Percentiles rank a stretch among this genome's conserved stretches.
These are phyloP conservation scores for Discostella pseudostelligera DNA, from an alignment of 108 stramenopile species.

Conservation along the genomic window DNA sequence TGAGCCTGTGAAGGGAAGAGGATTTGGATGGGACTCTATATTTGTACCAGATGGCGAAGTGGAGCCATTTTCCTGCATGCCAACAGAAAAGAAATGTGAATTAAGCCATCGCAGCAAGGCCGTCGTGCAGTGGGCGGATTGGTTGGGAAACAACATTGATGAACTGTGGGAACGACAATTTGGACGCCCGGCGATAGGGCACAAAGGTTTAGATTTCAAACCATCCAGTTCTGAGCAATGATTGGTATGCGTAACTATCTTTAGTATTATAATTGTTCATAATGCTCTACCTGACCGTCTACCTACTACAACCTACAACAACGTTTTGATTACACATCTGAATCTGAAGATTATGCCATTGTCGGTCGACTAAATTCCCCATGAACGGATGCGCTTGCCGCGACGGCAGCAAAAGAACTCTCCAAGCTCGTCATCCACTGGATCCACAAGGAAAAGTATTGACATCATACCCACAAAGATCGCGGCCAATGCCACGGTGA, in stretches of 20 bases:
- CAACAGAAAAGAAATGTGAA: slow-evolving; percentile 88
- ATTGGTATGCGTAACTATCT: too few species aligned
- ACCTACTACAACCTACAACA: too few species aligned
- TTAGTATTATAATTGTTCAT: not conserved
- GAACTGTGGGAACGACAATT: slow-evolving; percentile 78
- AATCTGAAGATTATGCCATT: too few species aligned
- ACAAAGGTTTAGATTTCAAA: slow-evolving; percentile 87
- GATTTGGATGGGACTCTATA: slow-evolving; percentile 98
- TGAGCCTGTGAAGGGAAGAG: slow-evolving; percentile 77
- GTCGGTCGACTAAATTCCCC: too few species aligned
- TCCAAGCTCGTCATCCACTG: slow-evolving; percentile 27
- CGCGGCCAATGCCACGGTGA: slow-evolving; percentile 26
- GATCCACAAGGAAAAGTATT: slow-evolving; percentile 27
- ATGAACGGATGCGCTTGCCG: not conserved
- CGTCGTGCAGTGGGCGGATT: slow-evolving; percentile 80
- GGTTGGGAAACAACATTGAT: slow-evolving; percentile 65
- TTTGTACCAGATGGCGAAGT: slow-evolving; percentile 92
- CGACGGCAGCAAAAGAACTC: slow-evolving; percentile 33
- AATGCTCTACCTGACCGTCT: not conserved
- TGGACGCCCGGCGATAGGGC: slow-evolving; percentile 70
- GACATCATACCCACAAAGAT: slow-evolving; percentile 21
- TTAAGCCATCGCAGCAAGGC: slow-evolving; percentile 90
- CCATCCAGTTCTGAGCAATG: slow-evolving; percentile 61
- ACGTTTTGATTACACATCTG: too few species aligned
- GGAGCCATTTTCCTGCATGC: slow-evolving; percentile 90